phyloP scores from a whole-genome alignment of 257 asterid species.

The Cinchona pubescens region DNA sequence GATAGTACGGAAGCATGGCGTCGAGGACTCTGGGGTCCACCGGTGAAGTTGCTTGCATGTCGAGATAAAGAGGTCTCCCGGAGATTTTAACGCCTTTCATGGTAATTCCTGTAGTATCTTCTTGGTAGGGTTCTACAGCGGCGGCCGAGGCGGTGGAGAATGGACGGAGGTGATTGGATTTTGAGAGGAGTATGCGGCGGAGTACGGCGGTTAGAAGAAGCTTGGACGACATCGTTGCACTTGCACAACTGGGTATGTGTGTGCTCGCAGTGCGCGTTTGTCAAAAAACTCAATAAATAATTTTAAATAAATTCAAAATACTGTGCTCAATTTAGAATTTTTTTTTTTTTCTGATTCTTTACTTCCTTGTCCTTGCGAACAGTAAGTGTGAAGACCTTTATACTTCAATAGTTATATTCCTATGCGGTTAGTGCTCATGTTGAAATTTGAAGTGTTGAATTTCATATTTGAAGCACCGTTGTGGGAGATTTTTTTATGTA shows the following conservation, averaged over 20 bases:
- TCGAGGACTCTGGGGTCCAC: slow-evolving; percentile 94
- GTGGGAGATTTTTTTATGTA: too few relatives aligned
- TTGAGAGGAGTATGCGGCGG: slow-evolving; percentile 49
- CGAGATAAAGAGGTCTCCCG: slow-evolving; percentile 93
- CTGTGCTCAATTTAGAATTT: too few relatives aligned
- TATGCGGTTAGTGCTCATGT: too few relatives aligned
- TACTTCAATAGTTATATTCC: too few relatives aligned
- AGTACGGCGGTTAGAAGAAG: slow-evolving; percentile 42
- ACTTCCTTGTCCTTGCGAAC: too few relatives aligned
- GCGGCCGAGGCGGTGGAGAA: slow-evolving; percentile 51
- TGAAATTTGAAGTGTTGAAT: background rate
- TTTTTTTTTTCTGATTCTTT: too few relatives aligned
- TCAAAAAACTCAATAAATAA: too few relatives aligned
- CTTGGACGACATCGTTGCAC: slow-evolving; percentile 57
- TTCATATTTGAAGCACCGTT: background rate
- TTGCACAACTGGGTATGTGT: background rate
- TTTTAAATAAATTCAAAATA: too few relatives aligned
- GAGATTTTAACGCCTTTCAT: slow-evolving; percentile 91
- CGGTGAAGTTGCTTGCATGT: slow-evolving; percentile 96
- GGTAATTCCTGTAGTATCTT: slow-evolving; percentile 46
- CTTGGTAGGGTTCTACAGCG: slow-evolving; percentile 49
- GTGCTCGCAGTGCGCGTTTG: too few relatives aligned
- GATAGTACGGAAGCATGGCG: slow-evolving; percentile 79
- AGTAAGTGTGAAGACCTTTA: too few relatives aligned
- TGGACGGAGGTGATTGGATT: slow-evolving; percentile 25